Conservation (phyloP, 116 monocot species). For the Papilionanthe hybrid region DNA sequence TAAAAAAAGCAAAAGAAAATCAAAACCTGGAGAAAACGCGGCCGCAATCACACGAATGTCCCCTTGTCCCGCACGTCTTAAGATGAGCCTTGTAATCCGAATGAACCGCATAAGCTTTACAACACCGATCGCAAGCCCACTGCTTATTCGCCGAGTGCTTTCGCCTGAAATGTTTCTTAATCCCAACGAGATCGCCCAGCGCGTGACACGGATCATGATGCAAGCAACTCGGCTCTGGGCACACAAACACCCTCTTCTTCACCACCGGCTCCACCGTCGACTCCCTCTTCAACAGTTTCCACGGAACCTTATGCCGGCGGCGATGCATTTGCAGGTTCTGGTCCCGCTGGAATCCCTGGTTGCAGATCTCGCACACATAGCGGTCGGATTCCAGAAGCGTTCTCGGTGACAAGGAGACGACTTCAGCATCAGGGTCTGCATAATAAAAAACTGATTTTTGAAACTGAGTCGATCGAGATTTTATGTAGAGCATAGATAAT, state of each 20-base stretch:
- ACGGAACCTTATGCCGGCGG: constrained; percentile 87
- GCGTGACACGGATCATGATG: constrained; percentile 89
- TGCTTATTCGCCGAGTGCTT: constrained; percentile 69
- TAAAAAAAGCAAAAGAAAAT: neutral
- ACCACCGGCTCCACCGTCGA: constrained; percentile 13
- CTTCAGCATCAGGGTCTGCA: constrained; percentile 83
- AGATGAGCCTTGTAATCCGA: constrained; percentile 89
- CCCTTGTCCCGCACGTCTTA: constrained; percentile 85
- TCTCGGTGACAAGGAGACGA: constrained; percentile 66
- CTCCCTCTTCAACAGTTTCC: constrained; percentile 80
- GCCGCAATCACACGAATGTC: constrained; percentile 87
- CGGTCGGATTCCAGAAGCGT: constrained; percentile 81
- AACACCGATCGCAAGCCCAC: constrained; percentile 65
- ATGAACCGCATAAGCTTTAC: constrained; percentile 79
- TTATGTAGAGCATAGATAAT: neutral
- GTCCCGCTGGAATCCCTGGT: constrained; percentile 82
- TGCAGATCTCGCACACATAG: constrained; percentile 92
- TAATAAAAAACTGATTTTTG: neutral
- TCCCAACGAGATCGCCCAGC: constrained; percentile 79
- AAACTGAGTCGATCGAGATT: neutral
- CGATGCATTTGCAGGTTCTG: constrained; percentile 95
- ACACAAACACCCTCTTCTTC: constrained; percentile 72
- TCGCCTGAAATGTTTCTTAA: constrained; percentile 90
- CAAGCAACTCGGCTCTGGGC: constrained; percentile 76
- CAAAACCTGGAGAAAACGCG: constrained; percentile 73